Evolutionary conservation across 768 basidiomycete species (phyloP), one percentile per base, ranked within the genome.

Genomic region (Rossbeevera mucosa): DNA sequence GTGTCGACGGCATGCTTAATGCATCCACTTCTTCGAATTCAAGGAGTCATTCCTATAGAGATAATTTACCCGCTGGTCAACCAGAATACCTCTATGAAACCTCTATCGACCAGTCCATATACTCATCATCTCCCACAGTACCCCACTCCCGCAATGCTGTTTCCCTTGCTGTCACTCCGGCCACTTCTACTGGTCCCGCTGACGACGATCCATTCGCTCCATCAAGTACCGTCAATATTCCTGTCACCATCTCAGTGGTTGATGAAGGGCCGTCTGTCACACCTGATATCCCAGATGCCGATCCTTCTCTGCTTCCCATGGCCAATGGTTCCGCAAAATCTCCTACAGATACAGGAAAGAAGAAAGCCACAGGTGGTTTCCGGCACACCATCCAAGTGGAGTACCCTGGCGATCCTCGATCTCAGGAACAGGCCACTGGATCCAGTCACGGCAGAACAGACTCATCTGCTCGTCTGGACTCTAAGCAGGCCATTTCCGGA

Each of bases 351-450:
- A 52, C 66, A 26, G 65, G 73, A 50, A 81, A 80, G 65, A 73
- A 77, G 57, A 81, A 74, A 54, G 72, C 71, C 18, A 18, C 63
- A 7, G 25, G 55, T 2, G 76, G 76, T 48, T 85, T 88, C 69
- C 76, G 93, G 45, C 94, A 98, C 70, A 98, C 96, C 9, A 91
- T 98, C 44, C 96, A 98, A 68, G 88, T 98, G 53, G 96, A 99
- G 70, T 98, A 97, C 61, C 53, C 60, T 5, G 88, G 87, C 52
- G 85, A 85, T 50, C 78, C 60, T 26, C 51, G 51, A 3, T 31
- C 79, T 5, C 58, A 55, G 38, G 66, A 65, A 13, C 62, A 42
- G 9, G 47, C 43, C 2, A 41, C 54, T 7, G 47, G 62, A 3
- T 51, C 58, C 41, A 59, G 54, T 26, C 69, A 67, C 26, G 48